Evolutionary conservation across 352 stramenopile species (phyloP).

Genomic region (Phytopythium kandeliae): DNA sequence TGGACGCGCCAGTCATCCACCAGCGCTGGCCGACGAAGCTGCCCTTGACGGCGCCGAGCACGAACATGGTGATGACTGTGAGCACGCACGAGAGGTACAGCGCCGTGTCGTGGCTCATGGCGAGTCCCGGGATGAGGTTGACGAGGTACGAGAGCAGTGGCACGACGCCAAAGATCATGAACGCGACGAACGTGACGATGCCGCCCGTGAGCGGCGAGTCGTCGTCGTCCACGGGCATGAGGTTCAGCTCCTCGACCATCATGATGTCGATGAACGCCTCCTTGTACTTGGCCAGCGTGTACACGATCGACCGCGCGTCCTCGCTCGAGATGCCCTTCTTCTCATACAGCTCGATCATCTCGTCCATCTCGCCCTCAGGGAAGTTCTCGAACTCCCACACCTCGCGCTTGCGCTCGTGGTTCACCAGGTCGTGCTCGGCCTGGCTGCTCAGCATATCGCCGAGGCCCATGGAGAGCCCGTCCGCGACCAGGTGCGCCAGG

Average conservation of each 20-base stretch:
- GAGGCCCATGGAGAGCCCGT: slow-evolving; percentile 94
- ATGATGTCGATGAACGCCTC: slow-evolving; percentile 97
- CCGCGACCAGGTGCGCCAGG: slow-evolving; percentile 92
- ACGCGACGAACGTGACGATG: slow-evolving; percentile 88
- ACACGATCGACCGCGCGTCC: slow-evolving; percentile 89
- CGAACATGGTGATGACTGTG: slow-evolving; percentile 92
- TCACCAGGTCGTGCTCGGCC: slow-evolving; percentile 90
- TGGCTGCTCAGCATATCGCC: slow-evolving; percentile 94
- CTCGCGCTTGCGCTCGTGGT: slow-evolving; percentile 90
- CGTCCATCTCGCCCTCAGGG: slow-evolving; percentile 92
- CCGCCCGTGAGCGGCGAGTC: slow-evolving; percentile 83
- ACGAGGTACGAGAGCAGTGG: slow-evolving; percentile 93
- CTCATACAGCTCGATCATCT: slow-evolving; percentile 97
- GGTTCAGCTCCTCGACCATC: slow-evolving; percentile 95
- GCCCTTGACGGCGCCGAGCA: slow-evolving; percentile 91
- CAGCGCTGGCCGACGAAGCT: slow-evolving; percentile 79
- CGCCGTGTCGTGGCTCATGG: slow-evolving; percentile 49
- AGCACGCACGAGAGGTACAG: slow-evolving; percentile 93
- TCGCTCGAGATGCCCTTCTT: slow-evolving; percentile 86
- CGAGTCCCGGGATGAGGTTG: slow-evolving; percentile 68
- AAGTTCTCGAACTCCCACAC: slow-evolving; percentile 96
- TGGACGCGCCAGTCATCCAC: slow-evolving; percentile 56
- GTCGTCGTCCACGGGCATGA: slow-evolving; percentile 92
- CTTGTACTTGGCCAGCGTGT: slow-evolving; percentile 96
- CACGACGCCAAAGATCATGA: slow-evolving; percentile 89